Evolutionary conservation across 192 early-diverging fungal species (phyloP), one percentile per base, ranked within the genome.

Genomic region (Lobulomyces angularis): DNA sequence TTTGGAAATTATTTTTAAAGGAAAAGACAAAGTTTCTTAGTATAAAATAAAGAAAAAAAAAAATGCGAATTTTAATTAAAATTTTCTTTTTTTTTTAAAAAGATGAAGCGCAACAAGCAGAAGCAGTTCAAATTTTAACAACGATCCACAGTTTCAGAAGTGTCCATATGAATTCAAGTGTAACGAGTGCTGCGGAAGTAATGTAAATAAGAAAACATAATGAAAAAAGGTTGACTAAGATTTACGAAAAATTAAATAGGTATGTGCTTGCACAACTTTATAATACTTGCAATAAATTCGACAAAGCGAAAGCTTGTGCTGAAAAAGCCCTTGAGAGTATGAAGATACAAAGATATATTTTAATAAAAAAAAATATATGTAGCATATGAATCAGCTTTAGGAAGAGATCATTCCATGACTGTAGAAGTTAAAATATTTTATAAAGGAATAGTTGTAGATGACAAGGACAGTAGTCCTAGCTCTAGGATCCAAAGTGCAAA

Each of bases 61-160:
- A n/a, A n/a, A n/a, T n/a, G n/a, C n/a, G n/a, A n/a, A n/a, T n/a
- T n/a, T n/a, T n/a, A n/a, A n/a, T n/a, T n/a, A n/a, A n/a, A n/a
- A n/a, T n/a, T n/a, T n/a, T n/a, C n/a, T n/a, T n/a, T n/a, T n/a
- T n/a, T n/a, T n/a, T 32, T 32, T 12, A 26, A 12, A 18, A 41
- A 55, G 60, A 63, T 33, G 52, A 43, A 29, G 67, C 67, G 1
- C 67, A 70, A 41, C 44, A 53, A 45, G 67, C 67, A 9, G 67
- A 70, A 43, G 67, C 65, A 2, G 36, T 57, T 19, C 67, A 70
- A 35, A 66, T 67, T 36, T 50, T 67, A 8, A 63, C 48, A n/a
- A 35, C 39, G 14, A 63, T 67, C 16, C 35, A 44, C 23, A 41
- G 33, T 14, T 65, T 38, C 41, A 22, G 62, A 31, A 46, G 37